Conservation (phyloP, 2,329 filamentous ascomycete genomes). For the Diaporthe batatas region DNA sequence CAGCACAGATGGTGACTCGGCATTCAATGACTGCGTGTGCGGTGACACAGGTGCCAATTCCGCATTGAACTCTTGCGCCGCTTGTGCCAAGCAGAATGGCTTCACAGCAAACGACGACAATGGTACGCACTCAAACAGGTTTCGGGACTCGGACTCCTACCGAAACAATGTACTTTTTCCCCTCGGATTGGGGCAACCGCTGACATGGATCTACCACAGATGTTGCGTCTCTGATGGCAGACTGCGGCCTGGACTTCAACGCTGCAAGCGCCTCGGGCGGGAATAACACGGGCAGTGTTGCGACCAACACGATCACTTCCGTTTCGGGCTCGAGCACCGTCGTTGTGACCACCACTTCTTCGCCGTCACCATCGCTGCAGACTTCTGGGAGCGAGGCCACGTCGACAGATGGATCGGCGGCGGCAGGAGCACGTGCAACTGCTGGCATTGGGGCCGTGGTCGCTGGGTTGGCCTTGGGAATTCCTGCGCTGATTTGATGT, state of each 20-base stretch:
- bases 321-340: slow-evolving; percentile 8
- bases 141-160: background rate
- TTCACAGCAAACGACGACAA: slow-evolving; percentile 4
- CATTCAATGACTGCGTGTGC: slow-evolving; percentile 13
- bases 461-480: slow-evolving; percentile 1
- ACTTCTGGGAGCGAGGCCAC: background rate
- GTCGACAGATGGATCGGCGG: background rate
- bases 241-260: slow-evolving; percentile 3
- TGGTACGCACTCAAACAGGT: background rate
- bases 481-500: slow-evolving; percentile 1
- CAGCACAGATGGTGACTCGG: slow-evolving; percentile 8
- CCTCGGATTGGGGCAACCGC: too few relatives aligned
- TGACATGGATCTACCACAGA: background rate
- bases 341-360: background rate
- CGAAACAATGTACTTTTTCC: background rate
- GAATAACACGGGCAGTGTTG: background rate
- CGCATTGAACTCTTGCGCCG: slow-evolving; percentile 5
- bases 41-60: background rate
- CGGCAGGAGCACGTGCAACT: background rate
- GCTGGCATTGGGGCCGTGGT: slow-evolving; percentile 5
- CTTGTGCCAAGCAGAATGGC: slow-evolving; percentile 10
- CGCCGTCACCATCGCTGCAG: background rate
- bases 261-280: background rate
- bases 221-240: slow-evolving; percentile 3
- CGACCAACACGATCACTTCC: slow-evolving; percentile 7